A percentile compares a stretch with the other conserved stretches of the same genome.
These are phyloP conservation scores for Paramecium sonneborni DNA, from an alignment of 73 alveolate species.

Conservation along the genomic window DNA sequence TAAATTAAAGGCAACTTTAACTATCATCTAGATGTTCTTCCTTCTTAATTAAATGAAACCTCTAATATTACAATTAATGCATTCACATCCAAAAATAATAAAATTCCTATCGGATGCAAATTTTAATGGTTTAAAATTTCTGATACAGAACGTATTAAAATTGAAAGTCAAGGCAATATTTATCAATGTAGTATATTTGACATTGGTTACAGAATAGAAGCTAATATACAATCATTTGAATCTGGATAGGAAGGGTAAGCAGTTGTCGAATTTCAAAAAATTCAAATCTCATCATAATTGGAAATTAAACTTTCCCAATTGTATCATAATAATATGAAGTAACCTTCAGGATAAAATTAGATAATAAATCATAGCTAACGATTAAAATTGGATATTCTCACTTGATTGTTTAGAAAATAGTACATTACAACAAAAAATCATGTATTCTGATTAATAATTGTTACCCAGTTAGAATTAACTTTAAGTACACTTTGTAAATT, in stretches of 20 bases:
- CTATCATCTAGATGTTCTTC: too few relatives aligned
- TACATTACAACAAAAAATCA: background rate
- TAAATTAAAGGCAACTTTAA: constrained; percentile 24
- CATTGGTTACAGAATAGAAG: constrained; percentile 32
- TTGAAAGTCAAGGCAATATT: constrained; percentile 1
- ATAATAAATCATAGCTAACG: background rate
- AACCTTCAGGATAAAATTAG: background rate
- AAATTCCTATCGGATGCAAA: constrained; percentile 32
- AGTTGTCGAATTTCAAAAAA: background rate
- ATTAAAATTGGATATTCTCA: background rate
- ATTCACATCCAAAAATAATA: background rate
- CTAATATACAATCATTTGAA: background rate
- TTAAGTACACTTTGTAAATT: background rate
- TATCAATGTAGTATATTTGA: constrained; percentile 36
- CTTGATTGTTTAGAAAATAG: background rate
- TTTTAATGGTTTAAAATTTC: constrained; percentile 9
- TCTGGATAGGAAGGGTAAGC: constrained; percentile 38
- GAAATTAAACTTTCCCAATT: background rate
- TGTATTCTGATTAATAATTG: background rate
- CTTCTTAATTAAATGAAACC: constrained; percentile 14
- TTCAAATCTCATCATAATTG: background rate
- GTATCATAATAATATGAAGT: constrained; percentile 47
- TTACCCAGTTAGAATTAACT: background rate
- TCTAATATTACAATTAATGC: constrained; percentile 22
- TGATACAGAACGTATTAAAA: constrained; percentile 12